phyloP scores from a whole-genome alignment of 2,329 filamentous ascomycete species.

The Stagonosporopsis chrysanthemi region DNA sequence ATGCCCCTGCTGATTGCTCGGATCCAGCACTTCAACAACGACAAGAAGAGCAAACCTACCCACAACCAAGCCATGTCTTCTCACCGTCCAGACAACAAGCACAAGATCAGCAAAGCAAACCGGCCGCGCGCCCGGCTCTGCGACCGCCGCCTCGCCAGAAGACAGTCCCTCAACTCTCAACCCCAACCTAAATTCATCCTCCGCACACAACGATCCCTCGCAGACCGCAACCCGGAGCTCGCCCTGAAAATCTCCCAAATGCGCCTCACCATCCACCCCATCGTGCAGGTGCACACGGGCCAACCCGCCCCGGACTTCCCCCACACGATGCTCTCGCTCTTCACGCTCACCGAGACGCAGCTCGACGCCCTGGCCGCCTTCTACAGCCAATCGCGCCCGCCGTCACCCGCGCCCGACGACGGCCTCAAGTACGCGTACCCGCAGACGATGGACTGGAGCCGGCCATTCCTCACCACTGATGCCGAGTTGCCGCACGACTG shows the following conservation, averaged over 20 bases:
- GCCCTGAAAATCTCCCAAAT: slow-evolving; percentile 70
- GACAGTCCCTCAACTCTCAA: not conserved
- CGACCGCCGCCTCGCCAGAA: slow-evolving; percentile 20
- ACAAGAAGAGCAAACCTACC: slow-evolving; percentile 14
- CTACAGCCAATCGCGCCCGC: slow-evolving; percentile 70
- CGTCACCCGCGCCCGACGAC: slow-evolving; percentile 51
- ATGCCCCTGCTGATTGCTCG: slow-evolving; percentile 20
- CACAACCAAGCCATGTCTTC: slow-evolving; percentile 5
- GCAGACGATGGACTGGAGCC: slow-evolving; percentile 70
- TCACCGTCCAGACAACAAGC: not conserved
- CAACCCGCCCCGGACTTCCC: slow-evolving; percentile 72
- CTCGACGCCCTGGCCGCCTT: slow-evolving; percentile 74
- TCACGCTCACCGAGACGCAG: slow-evolving; percentile 74
- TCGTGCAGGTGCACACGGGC: slow-evolving; percentile 67
- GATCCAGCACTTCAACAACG: slow-evolving; percentile 3
- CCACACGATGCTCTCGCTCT: slow-evolving; percentile 71
- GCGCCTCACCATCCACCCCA: slow-evolving; percentile 69
- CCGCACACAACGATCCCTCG: slow-evolving; percentile 20
- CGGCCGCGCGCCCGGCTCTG: slow-evolving; percentile 15
- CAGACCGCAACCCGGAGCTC: slow-evolving; percentile 56
- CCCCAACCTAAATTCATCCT: slow-evolving; percentile 4
- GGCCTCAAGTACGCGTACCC: slow-evolving; percentile 65
- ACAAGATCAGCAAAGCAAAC: slow-evolving; percentile 25
- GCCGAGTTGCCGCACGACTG: slow-evolving; percentile 27
- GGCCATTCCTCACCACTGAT: slow-evolving; percentile 47